Evolutionary conservation across 768 basidiomycete species (phyloP).

Genomic region (Lactarius hatsudake): DNA sequence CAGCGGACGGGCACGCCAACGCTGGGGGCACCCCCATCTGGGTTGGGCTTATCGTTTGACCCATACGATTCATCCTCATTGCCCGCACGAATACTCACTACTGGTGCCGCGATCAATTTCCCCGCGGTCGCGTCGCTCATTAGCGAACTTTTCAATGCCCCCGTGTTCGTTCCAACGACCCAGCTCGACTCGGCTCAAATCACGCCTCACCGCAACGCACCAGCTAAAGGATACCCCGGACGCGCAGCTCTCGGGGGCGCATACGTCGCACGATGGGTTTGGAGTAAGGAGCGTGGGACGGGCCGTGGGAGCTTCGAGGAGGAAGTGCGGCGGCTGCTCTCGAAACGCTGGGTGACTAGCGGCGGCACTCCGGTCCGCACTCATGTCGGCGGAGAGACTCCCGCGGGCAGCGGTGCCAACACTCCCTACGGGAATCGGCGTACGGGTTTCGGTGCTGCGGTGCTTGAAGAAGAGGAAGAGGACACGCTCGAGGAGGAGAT

Average conservation of each 20-base stretch:
- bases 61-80: constrained; percentile 70
- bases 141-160: constrained; percentile 80
- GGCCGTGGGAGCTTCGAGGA: constrained; percentile 72
- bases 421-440: constrained; percentile 59
- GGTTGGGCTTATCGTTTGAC: constrained; percentile 56
- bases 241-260: constrained; percentile 72
- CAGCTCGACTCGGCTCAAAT: constrained; percentile 78
- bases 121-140: constrained; percentile 77
- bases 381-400: constrained; percentile 43
- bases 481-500: constrained; percentile 59
- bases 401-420: constrained; percentile 61
- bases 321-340: constrained; percentile 66
- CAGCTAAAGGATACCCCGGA: constrained; percentile 63
- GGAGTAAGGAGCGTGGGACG: constrained; percentile 60
- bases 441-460: constrained; percentile 49
- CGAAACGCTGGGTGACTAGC: constrained; percentile 70
- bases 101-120: constrained; percentile 82
- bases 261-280: constrained; percentile 83
- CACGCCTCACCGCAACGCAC: constrained; percentile 70
- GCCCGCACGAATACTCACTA: constrained; percentile 64
- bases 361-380: constrained; percentile 59
- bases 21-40: constrained; percentile 16
- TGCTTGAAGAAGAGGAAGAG: constrained; percentile 73
- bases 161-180: constrained; percentile 69
- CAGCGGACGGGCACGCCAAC: constrained; percentile 26